Conservation (phyloP, 257 asterid species). For the Echites panduratus region DNA sequence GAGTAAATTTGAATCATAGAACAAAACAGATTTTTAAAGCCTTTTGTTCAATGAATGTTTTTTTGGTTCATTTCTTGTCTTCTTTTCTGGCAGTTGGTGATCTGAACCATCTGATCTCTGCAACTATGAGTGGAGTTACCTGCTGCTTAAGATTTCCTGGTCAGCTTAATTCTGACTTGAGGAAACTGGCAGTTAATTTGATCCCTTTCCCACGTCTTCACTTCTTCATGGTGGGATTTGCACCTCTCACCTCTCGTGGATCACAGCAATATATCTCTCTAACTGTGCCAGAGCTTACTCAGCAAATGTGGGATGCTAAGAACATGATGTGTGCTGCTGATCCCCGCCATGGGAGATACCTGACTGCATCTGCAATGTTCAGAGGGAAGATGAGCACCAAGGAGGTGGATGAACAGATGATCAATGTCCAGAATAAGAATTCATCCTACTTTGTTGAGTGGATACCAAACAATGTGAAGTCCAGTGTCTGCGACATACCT, state of each 20-base stretch:
- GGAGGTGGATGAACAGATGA: constrained; percentile 89
- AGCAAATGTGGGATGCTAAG: constrained; percentile 89
- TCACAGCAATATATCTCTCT: constrained; percentile 85
- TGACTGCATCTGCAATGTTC: constrained; percentile 87
- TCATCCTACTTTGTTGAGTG: constrained; percentile 85
- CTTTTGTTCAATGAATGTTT: background rate
- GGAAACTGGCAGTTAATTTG: constrained; percentile 77
- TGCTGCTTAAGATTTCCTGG: constrained; percentile 86
- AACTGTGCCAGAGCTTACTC: constrained; percentile 81
- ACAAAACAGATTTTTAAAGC: background rate
- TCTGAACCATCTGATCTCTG: constrained; percentile 78
- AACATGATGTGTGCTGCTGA: constrained; percentile 97
- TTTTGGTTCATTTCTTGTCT: background rate
- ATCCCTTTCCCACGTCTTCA: constrained; percentile 92
- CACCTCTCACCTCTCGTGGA: constrained; percentile 86
- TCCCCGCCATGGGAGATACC: constrained; percentile 84
- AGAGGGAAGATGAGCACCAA: constrained; percentile 90
- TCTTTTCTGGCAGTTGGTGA: constrained; percentile 61
- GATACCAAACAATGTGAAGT: constrained; percentile 88
- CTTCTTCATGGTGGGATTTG: constrained; percentile 91
- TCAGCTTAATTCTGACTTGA: constrained; percentile 73
- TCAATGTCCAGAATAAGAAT: constrained; percentile 87
- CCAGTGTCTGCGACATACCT: constrained; percentile 77
- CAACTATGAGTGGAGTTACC: constrained; percentile 89
- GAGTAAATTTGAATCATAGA: constrained; percentile 20